Percentiles rank a stretch among this genome's conserved stretches.
These are phyloP conservation scores for Spergularia azorica DNA, from an alignment of 179 eudicot genomes.

Conservation along the genomic window DNA sequence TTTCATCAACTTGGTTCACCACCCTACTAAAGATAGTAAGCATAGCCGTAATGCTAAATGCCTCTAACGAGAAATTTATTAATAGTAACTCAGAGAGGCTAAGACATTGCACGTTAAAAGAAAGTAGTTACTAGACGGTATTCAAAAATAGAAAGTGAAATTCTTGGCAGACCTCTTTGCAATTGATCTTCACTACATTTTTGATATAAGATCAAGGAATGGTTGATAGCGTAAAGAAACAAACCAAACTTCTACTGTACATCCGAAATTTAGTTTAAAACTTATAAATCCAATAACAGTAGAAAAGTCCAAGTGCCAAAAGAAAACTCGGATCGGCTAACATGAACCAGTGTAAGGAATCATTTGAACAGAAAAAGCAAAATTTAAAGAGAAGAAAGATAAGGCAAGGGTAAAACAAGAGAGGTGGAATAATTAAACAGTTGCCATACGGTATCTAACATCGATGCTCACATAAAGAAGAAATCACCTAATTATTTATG, in stretches of 20 bases:
- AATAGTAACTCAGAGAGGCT: constrained; percentile 12
- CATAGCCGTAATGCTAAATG: constrained; percentile 17
- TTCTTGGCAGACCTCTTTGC: too few species aligned
- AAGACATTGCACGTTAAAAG: not conserved
- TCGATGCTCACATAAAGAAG: constrained; percentile 1
- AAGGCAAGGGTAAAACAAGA: not conserved
- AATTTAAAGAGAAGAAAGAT: too few species aligned
- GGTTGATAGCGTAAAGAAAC: too few species aligned
- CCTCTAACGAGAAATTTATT: not conserved
- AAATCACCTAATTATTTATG: not conserved
- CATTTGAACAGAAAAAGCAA: too few species aligned
- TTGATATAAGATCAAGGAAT: too few species aligned
- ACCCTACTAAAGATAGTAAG: constrained; percentile 33
- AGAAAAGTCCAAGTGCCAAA: not conserved
- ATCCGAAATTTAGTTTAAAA: not conserved
- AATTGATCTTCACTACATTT: too few species aligned
- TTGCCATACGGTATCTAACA: constrained; percentile 11
- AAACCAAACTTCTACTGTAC: not conserved
- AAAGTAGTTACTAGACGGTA: constrained; percentile 4
- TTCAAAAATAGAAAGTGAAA: not conserved
- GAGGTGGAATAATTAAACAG: constrained; percentile 1
- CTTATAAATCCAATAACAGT: not conserved
- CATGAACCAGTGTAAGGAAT: too few species aligned
- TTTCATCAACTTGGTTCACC: constrained; percentile 20
- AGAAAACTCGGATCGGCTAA: not conserved